Evolutionary conservation across 2,329 filamentous ascomycete genomes (phyloP), one percentile per base, ranked within the genome.

Genomic region (Catunica adiposa): DNA sequence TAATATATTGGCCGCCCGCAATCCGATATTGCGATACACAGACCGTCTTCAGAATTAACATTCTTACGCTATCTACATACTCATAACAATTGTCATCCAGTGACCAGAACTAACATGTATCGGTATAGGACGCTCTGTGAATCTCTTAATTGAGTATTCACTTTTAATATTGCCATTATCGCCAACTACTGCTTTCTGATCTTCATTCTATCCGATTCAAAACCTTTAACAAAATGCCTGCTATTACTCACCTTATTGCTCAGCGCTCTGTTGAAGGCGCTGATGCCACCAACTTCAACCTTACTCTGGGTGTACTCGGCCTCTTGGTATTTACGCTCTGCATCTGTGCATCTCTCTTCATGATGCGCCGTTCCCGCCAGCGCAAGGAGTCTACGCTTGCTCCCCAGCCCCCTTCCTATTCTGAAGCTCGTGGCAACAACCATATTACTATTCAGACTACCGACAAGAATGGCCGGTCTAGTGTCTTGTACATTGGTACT

Each of bases 251-350:
- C 47, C 38, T 59, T n/a, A 14, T 61, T 23, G 46, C 56, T 37
- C 55, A 59, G 37, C 58, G 53, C 37, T 42, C 52, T 22, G 53
- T n/a, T 20, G 63, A 70, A 58, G 66, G 66, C 59, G 70, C 72
- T 62, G 72, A 84, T 62, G 78, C 73, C 59, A 81, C 85, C 71
- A 74, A 58, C 29, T 56, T 89, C 67, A 82, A 87, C 65, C 78
- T 94, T 46, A 73, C 95, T 66, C 84, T 94, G 63, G 77, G 80
- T 58, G 77, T 97, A 56, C 74, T 97, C 62, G 82, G 83, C 60
- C 74, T 98, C 48, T 72, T 90, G 62, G 79, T 94, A 62, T 69
- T 90, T 63, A 81, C 77, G 59, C 73, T 94, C 29, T 65, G 82
- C 51, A 73, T 89, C 57, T 73, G 84, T 54, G 81, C 79, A 57